Base-by-base conservation (phyloP, 148 eudicot genomes). In the Selenicereus undatus region DNA sequence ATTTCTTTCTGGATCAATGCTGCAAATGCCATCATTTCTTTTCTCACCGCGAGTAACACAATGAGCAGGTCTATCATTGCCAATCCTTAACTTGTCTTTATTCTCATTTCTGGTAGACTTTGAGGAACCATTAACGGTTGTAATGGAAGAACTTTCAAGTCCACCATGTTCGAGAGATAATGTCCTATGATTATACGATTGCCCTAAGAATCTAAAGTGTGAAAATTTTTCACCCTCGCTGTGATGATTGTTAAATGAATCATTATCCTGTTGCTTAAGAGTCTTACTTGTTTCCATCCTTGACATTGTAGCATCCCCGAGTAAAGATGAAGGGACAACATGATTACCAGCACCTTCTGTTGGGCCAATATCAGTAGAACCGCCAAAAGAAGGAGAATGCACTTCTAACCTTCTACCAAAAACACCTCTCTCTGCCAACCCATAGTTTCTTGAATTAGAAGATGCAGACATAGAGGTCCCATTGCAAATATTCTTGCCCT, bases 61-160 rank as follows among this genome's bases (percentile, higher is more conserved):
- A 82, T 58, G 71, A 58, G 29, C 80, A 85, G 81, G 84, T 77
- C 39, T 84, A 76, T 88, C 84, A 74, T 35, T 70, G 50, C 48
- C 83, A 36, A 84, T 76, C 80, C 86, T 88, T 52, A 73, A 81
- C 84, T 87, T 87, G 68, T 87, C 89, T 84, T 86, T 88, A 81
- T 75, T 68, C 36, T 74, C 81, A 83, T n/a, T 76, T 50, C 76
- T 74, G 9, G 77, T 78, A 71, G 50, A n/a, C 51, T 8, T 68
- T 21, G 83, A 60, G 78, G 84, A 79, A 48, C 39, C 82, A 77
- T 52, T 65, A 56, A 43, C 58, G 45, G 80, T 45, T 68, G 66
- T 64, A 70, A 77, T 68, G 51, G 75, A 72, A 74, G 69, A 77
- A 42, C 85, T 83, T 50, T 65, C 81, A 77, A 35, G 75, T 45